These are phyloP conservation scores for Tephrocybe sp. DNA, from an alignment of 768 basidiomycete genomes.

Conservation along the genomic window DNA sequence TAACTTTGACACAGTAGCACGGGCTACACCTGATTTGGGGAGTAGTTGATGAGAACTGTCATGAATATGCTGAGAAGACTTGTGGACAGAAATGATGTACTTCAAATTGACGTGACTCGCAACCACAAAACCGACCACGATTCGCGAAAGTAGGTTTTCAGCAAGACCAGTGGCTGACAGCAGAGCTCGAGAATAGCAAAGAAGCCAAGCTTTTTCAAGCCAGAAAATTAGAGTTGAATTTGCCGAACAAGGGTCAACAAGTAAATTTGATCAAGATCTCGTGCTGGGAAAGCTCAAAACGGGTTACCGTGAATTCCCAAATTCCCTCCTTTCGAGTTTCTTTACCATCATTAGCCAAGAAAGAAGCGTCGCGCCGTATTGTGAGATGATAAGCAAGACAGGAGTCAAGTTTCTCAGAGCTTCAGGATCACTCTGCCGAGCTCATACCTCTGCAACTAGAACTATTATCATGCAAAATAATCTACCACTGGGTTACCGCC, in stretches of 20 bases:
- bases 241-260: too few relatives aligned
- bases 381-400: too few relatives aligned
- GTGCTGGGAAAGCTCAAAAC: too few relatives aligned
- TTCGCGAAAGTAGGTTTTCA: neutral
- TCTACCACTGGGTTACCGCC: neutral
- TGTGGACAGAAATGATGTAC: constrained; percentile 11
- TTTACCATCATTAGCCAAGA: too few relatives aligned
- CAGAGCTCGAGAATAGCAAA: neutral
- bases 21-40: constrained; percentile 11
- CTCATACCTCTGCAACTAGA: neutral
- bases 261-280: too few relatives aligned
- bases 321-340: too few relatives aligned
- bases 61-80: constrained; percentile 4
- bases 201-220: too few relatives aligned
- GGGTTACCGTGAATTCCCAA: too few relatives aligned
- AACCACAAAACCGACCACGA: neutral
- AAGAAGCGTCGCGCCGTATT: too few relatives aligned
- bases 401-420: too few relatives aligned
- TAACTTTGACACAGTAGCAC: constrained; percentile 2
- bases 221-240: too few relatives aligned
- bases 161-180: neutral
- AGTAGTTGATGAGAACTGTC: constrained; percentile 22
- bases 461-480: neutral
- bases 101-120: neutral
- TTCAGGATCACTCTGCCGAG: too few relatives aligned